Evolutionary conservation across 2,329 filamentous ascomycete genomes (phyloP), one percentile per base, ranked within the genome.

Genomic region (Exophiala aquamarina): DNA sequence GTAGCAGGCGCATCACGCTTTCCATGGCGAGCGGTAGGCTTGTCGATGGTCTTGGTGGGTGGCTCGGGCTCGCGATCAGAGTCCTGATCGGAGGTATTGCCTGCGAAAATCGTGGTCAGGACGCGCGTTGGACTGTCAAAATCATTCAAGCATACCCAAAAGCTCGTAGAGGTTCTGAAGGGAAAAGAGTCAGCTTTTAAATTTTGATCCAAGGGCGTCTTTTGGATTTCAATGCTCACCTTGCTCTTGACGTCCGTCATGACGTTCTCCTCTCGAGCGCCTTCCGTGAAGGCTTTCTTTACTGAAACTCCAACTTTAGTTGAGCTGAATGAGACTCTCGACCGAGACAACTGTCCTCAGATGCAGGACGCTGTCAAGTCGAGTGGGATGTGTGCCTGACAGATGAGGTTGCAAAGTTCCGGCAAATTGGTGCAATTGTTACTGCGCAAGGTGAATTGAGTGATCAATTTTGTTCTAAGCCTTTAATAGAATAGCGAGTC

Each of bases 81-180:
- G 70, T 84, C 82, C 67, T 81, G 77, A 68, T 86, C 82, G 61
- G 78, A 80, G 69, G 85, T 82, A 71, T 86, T 85, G 71, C 82
- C 82, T 84, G 69, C 59, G 52, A 44, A 32, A 42, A 42, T 46
- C 54, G 46, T 50, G 23, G 46, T 38, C 59, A 52, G 40, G 39
- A 41, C 20, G 53, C 13, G 32, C 18, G 15, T 18, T 42, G 9
- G 8, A 49, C 52, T 47, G 59, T 59, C 59, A 56, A 55, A 46
- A 48, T 58, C 19, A 18, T 42, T 43, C 41, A 46, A 46, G 26
- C 67, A 60, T 95, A 97, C 93, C 92, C 82, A 98, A 89, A 78
- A 95, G 86, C 82, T 93, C 92, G 82, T 88, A 97, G 69, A 88
- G 85, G 82, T 98, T 98, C 93, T 97, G 65, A 61, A 58, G 57